Evolutionary conservation across 352 stramenopile species (phyloP).

Genomic region (Globisporangium perplexum): DNA sequence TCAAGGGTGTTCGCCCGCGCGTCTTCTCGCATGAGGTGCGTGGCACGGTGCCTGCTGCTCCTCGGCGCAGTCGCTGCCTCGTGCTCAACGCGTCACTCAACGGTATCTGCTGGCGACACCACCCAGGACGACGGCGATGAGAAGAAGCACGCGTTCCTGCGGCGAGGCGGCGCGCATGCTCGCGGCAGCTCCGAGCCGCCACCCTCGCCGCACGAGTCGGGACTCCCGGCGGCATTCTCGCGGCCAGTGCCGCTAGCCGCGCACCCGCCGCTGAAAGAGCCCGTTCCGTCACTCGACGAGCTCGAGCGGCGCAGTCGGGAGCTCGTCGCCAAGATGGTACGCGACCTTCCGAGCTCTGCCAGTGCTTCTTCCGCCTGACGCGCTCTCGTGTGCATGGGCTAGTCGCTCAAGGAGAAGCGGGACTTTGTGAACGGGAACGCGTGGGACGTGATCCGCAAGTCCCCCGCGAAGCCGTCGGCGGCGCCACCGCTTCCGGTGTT

Average conservation of each 20-base stretch:
- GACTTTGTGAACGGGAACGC: constrained; percentile 73
- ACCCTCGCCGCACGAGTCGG: constrained; percentile 1
- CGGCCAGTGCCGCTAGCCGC: constrained; percentile 2
- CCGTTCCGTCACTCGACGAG: constrained; percentile 43
- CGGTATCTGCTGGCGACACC: no score
- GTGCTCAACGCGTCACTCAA: no score
- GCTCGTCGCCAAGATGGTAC: constrained; percentile 25
- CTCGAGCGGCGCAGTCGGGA: constrained; percentile 36
- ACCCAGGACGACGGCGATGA: constrained; percentile 8
- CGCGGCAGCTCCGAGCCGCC: constrained; percentile 8
- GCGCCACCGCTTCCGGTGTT: not conserved
- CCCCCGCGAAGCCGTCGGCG: constrained; percentile 14
- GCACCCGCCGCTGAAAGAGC: constrained; percentile 26
- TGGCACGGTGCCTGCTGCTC: not conserved
- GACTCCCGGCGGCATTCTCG: constrained; percentile 5
- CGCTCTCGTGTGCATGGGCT: not conserved
- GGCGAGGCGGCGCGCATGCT: constrained; percentile 15
- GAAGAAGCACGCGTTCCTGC: constrained; percentile 30
- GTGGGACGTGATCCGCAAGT: constrained; percentile 68
- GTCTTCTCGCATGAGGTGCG: constrained; percentile 36
- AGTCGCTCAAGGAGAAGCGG: constrained; percentile 52
- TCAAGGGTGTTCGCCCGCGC: constrained; percentile 48
- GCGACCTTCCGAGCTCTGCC: not conserved
- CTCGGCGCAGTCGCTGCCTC: no score
- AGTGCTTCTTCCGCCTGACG: no score